Evolutionary conservation across 352 stramenopile genomes (phyloP).

Genomic region (Globisporangium takayamanum): DNA sequence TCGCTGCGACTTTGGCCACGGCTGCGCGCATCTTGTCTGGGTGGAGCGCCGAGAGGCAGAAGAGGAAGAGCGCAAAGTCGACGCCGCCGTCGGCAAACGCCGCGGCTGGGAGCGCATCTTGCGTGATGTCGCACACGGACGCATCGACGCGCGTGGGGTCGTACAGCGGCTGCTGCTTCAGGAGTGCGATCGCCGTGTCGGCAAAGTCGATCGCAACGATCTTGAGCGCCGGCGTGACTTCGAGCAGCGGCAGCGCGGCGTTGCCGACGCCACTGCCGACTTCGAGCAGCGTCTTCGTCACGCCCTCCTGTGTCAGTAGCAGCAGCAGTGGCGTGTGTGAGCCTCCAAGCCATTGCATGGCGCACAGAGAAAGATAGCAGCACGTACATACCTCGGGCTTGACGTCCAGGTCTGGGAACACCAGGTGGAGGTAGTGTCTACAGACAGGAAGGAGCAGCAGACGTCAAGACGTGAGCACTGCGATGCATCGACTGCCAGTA

Average conservation of each 20-base stretch:
- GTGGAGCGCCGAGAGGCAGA: slow-evolving; percentile 90
- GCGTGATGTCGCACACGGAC: slow-evolving; percentile 84
- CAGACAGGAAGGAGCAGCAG: background rate
- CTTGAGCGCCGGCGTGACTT: slow-evolving; percentile 80
- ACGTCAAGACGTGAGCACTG: background rate
- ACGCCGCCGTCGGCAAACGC: slow-evolving; percentile 60
- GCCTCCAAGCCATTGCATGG: too few species aligned
- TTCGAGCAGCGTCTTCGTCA: slow-evolving; percentile 83
- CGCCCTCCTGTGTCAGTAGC: slow-evolving; percentile 6
- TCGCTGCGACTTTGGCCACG: slow-evolving; percentile 82
- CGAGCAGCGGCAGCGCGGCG: slow-evolving; percentile 90
- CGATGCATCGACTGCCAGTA: background rate
- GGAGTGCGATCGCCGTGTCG: slow-evolving; percentile 83
- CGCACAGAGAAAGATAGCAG: background rate
- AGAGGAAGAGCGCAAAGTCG: slow-evolving; percentile 80
- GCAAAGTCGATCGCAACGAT: slow-evolving; percentile 94
- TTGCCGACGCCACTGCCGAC: slow-evolving; percentile 95
- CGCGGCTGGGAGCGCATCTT: slow-evolving; percentile 49
- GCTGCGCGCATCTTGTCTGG: slow-evolving; percentile 83
- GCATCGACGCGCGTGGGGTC: slow-evolving; percentile 55
- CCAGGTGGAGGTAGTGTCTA: slow-evolving; percentile 90
- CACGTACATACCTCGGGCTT: slow-evolving; percentile 27
- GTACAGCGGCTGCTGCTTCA: slow-evolving; percentile 88
- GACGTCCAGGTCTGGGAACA: slow-evolving; percentile 84
- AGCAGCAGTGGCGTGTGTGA: background rate